Conservation (phyloP, 2,329 filamentous ascomycete species). For the Karstenula rhodostoma region DNA sequence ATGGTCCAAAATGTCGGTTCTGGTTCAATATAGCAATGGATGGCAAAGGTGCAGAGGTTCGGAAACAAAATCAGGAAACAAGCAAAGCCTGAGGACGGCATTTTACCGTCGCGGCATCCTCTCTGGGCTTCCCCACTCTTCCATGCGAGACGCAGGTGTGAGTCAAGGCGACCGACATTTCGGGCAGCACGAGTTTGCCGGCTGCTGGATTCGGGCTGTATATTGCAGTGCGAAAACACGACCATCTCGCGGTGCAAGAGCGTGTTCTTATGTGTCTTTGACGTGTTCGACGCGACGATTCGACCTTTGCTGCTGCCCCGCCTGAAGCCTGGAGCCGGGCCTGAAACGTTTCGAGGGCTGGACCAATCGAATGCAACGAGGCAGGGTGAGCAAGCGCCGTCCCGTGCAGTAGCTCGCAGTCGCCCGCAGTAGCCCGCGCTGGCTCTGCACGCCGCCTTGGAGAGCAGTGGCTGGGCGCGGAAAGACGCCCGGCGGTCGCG, state of each 20-base stretch:
- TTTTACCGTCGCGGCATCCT: conserved; percentile 35
- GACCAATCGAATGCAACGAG: conserved; percentile 32
- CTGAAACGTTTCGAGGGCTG: conserved; percentile 43
- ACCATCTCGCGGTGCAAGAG: conserved; percentile 51
- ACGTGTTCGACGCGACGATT: conserved; percentile 50
- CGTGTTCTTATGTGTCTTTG: conserved; percentile 41
- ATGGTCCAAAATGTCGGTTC: conserved; percentile 23
- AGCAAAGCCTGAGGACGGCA: conserved; percentile 39
- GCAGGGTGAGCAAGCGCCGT: conserved; percentile 28
- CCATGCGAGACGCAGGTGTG: conserved; percentile 53
- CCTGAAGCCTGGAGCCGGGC: conserved; percentile 35
- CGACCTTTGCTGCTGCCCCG: conserved; percentile 35
- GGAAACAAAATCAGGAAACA: not conserved
- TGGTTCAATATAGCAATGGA: conserved; percentile 14
- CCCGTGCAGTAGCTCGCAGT: conserved; percentile 43
- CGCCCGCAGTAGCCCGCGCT: conserved; percentile 44
- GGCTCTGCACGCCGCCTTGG: conserved; percentile 25
- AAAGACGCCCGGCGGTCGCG: conserved; percentile 28
- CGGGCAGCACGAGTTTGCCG: conserved; percentile 28
- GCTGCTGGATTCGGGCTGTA: conserved; percentile 36
- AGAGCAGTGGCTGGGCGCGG: conserved; percentile 36
- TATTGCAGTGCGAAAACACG: conserved; percentile 48
- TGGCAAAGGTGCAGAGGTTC: not conserved
- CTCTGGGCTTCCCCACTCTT: conserved; percentile 28
- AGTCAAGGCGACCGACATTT: conserved; percentile 44